Conservation (phyloP, 179 eudicot species). For the Drosera spatulata region DNA sequence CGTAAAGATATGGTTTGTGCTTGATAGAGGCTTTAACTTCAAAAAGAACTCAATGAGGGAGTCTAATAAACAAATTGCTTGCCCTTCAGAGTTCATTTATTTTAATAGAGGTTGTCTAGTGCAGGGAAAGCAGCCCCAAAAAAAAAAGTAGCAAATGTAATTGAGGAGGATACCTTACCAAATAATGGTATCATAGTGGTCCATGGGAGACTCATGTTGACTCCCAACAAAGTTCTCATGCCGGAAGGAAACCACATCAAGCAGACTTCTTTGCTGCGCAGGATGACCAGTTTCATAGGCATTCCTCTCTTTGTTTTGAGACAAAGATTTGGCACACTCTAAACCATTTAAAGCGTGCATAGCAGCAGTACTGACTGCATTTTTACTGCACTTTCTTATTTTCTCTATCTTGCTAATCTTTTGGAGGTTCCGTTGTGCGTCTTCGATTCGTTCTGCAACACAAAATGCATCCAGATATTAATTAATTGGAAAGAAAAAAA, state of each 20-base stretch:
- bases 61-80: no score
- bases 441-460: slow-evolving; percentile 54
- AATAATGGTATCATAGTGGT: slow-evolving; percentile 60
- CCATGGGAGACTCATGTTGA: slow-evolving; percentile 29
- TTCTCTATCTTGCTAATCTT: slow-evolving; percentile 22
- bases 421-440: slow-evolving; percentile 52
- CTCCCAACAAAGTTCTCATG: slow-evolving; percentile 57
- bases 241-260: slow-evolving; percentile 39
- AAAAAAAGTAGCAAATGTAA: no score
- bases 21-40: no score
- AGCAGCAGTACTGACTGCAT: slow-evolving; percentile 15
- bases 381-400: slow-evolving; percentile 6
- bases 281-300: slow-evolving; percentile 7
- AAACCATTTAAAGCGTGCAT: slow-evolving; percentile 15
- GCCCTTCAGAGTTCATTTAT: no score
- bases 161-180: slow-evolving; percentile 39
- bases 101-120: no score
- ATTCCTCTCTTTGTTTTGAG: slow-evolving; percentile 11
- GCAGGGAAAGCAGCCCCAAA: no score
- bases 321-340: slow-evolving; percentile 17
- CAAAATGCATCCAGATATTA: no score
- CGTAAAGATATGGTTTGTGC: no score
- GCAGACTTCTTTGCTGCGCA: slow-evolving; percentile 22
- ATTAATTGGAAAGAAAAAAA: no score
- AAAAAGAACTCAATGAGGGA: no score